phyloP scores from a whole-genome alignment of 768 basidiomycete species.

The Tulasnella sp. region DNA sequence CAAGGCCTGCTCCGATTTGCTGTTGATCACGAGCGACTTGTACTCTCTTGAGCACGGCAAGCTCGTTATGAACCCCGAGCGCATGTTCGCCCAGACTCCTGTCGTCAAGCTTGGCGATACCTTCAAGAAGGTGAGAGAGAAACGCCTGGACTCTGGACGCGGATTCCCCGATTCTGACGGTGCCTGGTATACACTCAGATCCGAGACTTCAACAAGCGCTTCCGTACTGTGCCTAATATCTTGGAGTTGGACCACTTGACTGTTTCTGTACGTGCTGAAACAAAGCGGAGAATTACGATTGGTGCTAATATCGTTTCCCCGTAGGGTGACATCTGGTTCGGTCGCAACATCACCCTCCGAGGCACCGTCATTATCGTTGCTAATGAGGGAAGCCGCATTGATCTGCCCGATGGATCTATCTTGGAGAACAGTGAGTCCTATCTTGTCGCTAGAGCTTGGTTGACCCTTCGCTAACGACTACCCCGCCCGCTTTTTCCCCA shows the following conservation, averaged over 20 bases:
- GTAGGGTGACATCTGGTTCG: constrained; percentile 79
- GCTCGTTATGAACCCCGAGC: constrained; percentile 67
- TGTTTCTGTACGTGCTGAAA: constrained; percentile 36
- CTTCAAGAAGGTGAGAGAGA: constrained; percentile 76
- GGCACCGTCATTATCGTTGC: constrained; percentile 86
- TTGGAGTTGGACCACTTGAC: constrained; percentile 91
- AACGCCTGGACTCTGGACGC: constrained; percentile 2
- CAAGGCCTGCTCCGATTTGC: constrained; percentile 71
- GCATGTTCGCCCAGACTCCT: constrained; percentile 77
- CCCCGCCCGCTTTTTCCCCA: not conserved
- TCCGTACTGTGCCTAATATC: constrained; percentile 88
- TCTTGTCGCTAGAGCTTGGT: not conserved
- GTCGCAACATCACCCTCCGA: constrained; percentile 70
- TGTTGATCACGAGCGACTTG: constrained; percentile 85
- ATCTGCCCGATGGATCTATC: constrained; percentile 72
- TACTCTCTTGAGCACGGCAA: constrained; percentile 85
- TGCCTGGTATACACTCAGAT: constrained; percentile 37
- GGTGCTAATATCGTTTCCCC: not conserved
- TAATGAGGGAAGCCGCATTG: constrained; percentile 71
- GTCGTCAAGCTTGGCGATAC: constrained; percentile 94
- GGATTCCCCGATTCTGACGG: not conserved
- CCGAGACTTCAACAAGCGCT: constrained; percentile 83
- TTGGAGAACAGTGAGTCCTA: constrained; percentile 51
- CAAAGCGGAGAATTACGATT: not conserved
- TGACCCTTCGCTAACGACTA: constrained; percentile 15